phyloP scores from a whole-genome alignment of 1,139 yeast species.

The Suhomyces bribrorum region DNA sequence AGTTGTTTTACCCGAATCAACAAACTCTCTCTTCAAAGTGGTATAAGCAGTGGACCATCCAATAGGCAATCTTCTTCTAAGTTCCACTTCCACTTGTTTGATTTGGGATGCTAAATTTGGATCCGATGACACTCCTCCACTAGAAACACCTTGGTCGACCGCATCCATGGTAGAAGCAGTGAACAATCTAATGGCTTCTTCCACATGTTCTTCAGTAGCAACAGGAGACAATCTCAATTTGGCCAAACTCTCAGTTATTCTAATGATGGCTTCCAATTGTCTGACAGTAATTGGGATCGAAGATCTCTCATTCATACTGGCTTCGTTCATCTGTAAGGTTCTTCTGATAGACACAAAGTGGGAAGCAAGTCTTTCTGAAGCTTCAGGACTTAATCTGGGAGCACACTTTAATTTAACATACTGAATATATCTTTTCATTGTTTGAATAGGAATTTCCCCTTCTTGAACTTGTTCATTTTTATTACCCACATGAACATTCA shows the following conservation, averaged over 20 bases:
- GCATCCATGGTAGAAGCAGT: slow-evolving; percentile 99
- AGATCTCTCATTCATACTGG: slow-evolving; percentile 82
- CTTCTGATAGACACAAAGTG: slow-evolving; percentile 91
- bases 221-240: slow-evolving; percentile 80
- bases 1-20: slow-evolving; percentile 64
- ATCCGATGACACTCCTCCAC: slow-evolving; percentile 44
- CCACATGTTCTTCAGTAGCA: slow-evolving; percentile 87
- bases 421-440: slow-evolving; percentile 89
- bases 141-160: slow-evolving; percentile 74
- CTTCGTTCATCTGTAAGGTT: slow-evolving; percentile 78
- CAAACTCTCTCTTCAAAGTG: slow-evolving; percentile 83
- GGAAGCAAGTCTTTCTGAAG: slow-evolving; percentile 88
- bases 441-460: slow-evolving; percentile 87
- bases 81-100: slow-evolving; percentile 75
- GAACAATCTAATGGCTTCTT: slow-evolving; percentile 91
- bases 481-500: slow-evolving; percentile 85
- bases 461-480: slow-evolving; percentile 57
- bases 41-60: slow-evolving; percentile 95
- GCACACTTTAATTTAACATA: slow-evolving; percentile 91
- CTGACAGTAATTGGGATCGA: slow-evolving; percentile 97
- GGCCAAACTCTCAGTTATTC: slow-evolving; percentile 94
- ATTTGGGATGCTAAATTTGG: slow-evolving; percentile 68
- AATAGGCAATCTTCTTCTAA: slow-evolving; percentile 87
- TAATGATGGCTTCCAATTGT: slow-evolving; percentile 95
- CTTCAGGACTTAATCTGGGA: slow-evolving; percentile 86